Conservation (phyloP, 2,329 filamentous ascomycete species). For the Acrocalymma vagum region DNA sequence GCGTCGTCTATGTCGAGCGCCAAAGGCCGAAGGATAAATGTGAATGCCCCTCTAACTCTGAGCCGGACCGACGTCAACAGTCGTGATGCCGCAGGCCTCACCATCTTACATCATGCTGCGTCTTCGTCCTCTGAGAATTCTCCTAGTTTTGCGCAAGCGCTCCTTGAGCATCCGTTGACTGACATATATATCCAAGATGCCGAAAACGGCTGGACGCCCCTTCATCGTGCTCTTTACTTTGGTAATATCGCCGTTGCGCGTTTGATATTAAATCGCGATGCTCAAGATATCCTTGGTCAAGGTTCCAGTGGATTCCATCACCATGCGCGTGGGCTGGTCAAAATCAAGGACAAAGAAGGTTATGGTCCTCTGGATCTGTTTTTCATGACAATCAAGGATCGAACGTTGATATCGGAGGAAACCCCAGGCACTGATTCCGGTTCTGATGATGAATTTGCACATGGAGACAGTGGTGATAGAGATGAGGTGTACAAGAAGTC, state of each 20-base stretch:
- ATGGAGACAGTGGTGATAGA: conserved; percentile 54
- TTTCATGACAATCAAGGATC: conserved; percentile 81
- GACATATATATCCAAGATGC: conserved; percentile 88
- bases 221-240: conserved; percentile 89
- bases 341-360: conserved; percentile 94
- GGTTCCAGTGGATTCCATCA: conserved; percentile 66
- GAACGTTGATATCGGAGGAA: conserved; percentile 63
- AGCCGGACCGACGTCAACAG: conserved; percentile 79
- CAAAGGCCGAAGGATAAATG: conserved; percentile 42
- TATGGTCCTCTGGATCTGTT: conserved; percentile 96
- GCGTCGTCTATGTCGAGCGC: conserved; percentile 53
- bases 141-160: conserved; percentile 75
- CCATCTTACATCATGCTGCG: conserved; percentile 83
- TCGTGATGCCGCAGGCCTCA: conserved; percentile 82
- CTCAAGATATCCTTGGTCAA: conserved; percentile 70
- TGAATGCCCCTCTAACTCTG: conserved; percentile 48
- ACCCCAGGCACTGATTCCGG: conserved; percentile 54
- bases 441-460: conserved; percentile 59
- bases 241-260: conserved; percentile 89
- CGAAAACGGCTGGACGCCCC: conserved; percentile 94
- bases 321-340: conserved; percentile 79
- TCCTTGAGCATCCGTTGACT: conserved; percentile 82
- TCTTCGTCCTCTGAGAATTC: conserved; percentile 77
- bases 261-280: conserved; percentile 80
- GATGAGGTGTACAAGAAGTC: conserved; percentile 34